Conservation (phyloP, 495 filamentous ascomycete species). For the Penicillium maclennaniae region DNA sequence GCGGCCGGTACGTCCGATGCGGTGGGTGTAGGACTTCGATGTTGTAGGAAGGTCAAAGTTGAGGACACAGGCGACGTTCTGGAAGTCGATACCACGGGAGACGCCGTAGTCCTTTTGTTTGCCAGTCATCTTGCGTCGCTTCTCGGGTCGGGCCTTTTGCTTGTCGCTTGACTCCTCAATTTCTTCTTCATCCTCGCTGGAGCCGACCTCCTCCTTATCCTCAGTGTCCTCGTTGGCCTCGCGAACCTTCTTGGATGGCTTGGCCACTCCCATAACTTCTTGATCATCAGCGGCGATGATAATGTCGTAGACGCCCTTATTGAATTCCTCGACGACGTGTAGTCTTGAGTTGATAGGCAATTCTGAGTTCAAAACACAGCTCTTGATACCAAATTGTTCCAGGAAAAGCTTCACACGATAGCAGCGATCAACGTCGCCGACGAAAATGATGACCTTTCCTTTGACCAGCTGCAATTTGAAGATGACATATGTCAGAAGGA, state of each 20-base stretch:
- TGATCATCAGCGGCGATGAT: slow-evolving; percentile 95
- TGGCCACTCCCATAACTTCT: slow-evolving; percentile 65
- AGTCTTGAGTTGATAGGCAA: slow-evolving; percentile 87
- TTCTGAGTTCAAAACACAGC: slow-evolving; percentile 92
- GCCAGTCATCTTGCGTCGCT: slow-evolving; percentile 57
- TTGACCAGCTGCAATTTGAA: slow-evolving; percentile 93
- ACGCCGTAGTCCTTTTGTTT: slow-evolving; percentile 86
- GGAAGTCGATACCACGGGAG: slow-evolving; percentile 93
- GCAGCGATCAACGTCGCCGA: slow-evolving; percentile 85
- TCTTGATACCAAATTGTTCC: slow-evolving; percentile 92
- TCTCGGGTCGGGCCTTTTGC: slow-evolving; percentile 38
- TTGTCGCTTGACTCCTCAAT: slow-evolving; percentile 16
- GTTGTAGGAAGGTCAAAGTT: slow-evolving; percentile 93
- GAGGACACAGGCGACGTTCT: slow-evolving; percentile 87
- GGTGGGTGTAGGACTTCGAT: slow-evolving; percentile 91
- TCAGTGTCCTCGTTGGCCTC: slow-evolving; percentile 22
- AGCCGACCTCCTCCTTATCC: slow-evolving; percentile 25
- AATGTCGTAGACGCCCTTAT: slow-evolving; percentile 92
- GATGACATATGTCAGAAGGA: slow-evolving; percentile 86
- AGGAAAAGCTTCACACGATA: slow-evolving; percentile 94
- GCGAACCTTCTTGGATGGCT: slow-evolving; percentile 33
- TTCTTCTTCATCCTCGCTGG: slow-evolving; percentile 36
- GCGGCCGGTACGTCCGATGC: slow-evolving; percentile 88
- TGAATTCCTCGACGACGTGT: slow-evolving; percentile 96
- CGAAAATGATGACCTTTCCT: slow-evolving; percentile 92